phyloP scores from a whole-genome alignment of 2,329 filamentous ascomycete species.

The Leptographium wingfieldii region DNA sequence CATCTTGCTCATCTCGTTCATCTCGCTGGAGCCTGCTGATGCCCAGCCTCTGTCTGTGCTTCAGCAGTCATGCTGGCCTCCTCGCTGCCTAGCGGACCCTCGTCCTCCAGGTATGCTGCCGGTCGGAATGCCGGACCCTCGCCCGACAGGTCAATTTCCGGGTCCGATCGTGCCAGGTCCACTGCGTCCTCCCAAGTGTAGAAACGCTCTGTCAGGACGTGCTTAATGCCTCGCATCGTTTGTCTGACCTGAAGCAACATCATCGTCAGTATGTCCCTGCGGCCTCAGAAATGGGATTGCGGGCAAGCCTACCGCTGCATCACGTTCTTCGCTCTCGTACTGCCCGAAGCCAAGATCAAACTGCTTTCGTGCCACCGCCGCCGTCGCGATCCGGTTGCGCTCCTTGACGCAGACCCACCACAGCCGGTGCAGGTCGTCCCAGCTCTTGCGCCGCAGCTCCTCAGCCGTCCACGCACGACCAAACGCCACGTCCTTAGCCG shows the following conservation, averaged over 20 bases:
- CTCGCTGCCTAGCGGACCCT: slow-evolving; percentile 13
- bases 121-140: slow-evolving; percentile 38
- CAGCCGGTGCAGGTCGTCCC: slow-evolving; percentile 81
- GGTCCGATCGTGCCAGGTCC: slow-evolving; percentile 50
- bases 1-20: slow-evolving; percentile 5
- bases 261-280: neutral
- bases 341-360: slow-evolving; percentile 62
- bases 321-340: slow-evolving; percentile 49
- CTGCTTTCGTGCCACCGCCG: slow-evolving; percentile 53
- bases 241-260: slow-evolving; percentile 46
- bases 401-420: slow-evolving; percentile 96
- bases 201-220: slow-evolving; percentile 74
- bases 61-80: slow-evolving; percentile 17
- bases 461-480: slow-evolving; percentile 75
- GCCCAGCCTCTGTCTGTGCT: slow-evolving; percentile 11
- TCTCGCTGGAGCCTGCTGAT: neutral
- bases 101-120: slow-evolving; percentile 23
- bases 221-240: slow-evolving; percentile 75
- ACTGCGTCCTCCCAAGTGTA: slow-evolving; percentile 77
- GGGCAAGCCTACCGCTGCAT: slow-evolving; percentile 46
- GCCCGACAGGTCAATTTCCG: slow-evolving; percentile 49
- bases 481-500: slow-evolving; percentile 56
- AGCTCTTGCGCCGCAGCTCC: slow-evolving; percentile 80
- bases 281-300: neutral
- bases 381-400: slow-evolving; percentile 77